Evolutionary conservation across 1,284 basidiomycete species (phyloP).

Genomic region (Meira miltonrushii): DNA sequence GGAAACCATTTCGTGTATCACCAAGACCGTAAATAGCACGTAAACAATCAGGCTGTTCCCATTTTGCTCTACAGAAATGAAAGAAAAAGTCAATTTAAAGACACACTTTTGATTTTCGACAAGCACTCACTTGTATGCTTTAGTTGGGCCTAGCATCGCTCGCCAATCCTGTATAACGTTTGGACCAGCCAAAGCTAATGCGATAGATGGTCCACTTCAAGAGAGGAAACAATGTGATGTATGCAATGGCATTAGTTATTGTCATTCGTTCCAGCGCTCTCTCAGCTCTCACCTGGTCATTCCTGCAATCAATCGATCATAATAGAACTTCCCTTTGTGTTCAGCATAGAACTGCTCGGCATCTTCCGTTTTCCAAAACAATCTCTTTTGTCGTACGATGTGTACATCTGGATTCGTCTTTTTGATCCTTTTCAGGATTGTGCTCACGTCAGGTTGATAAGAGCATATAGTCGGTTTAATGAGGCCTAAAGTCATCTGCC

Average conservation of each 20-base stretch:
- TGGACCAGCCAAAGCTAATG: constrained; percentile 38
- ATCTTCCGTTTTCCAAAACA: constrained; percentile 42
- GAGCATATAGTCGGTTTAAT: constrained; percentile 46
- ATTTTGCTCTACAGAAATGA: constrained; percentile 21
- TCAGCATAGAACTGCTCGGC: constrained; percentile 46
- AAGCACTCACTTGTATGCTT: constrained; percentile 29
- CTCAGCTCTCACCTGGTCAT: constrained; percentile 28
- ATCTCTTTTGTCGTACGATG: constrained; percentile 28
- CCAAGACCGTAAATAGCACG: constrained; percentile 40
- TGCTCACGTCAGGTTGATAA: constrained; percentile 38
- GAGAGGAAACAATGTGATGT: background rate
- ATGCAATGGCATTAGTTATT: background rate
- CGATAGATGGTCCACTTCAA: constrained; percentile 35
- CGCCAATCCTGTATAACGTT: constrained; percentile 41
- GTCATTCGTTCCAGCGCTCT: background rate
- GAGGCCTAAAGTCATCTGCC: constrained; percentile 43
- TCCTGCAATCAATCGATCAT: constrained; percentile 41
- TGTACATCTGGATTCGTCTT: constrained; percentile 18
- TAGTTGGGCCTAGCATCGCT: constrained; percentile 42
- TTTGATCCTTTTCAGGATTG: constrained; percentile 37
- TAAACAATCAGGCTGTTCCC: constrained; percentile 26
- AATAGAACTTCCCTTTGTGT: constrained; percentile 48
- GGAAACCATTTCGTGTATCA: constrained; percentile 49
- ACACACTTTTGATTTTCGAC: background rate
- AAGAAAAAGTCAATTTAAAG: background rate